Evolutionary conservation across 805 yeast genomes (phyloP).

Genomic region (Zygoascus tannicola): DNA sequence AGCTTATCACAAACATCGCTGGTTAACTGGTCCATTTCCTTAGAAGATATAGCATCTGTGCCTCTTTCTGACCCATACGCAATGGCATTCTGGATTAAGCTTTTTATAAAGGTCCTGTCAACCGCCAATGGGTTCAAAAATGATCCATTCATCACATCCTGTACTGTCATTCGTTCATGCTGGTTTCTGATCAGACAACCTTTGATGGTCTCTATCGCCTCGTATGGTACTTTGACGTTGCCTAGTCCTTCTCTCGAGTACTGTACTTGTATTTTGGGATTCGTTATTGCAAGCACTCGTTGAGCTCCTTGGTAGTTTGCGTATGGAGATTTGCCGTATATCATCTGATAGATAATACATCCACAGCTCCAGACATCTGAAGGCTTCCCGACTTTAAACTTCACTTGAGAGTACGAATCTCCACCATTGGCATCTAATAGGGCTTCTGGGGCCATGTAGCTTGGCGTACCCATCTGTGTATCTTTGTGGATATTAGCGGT

Average conservation of each 20-base stretch:
- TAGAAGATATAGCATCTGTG: conserved; percentile 34
- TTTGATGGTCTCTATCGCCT: conserved; percentile 61
- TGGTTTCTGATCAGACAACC: conserved; percentile 70
- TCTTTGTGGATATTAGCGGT: conserved; percentile 86
- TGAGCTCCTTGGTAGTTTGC: conserved; percentile 68
- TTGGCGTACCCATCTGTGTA: conserved; percentile 89
- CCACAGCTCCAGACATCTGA: conserved; percentile 99
- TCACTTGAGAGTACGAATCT: conserved; percentile 25
- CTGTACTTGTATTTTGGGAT: conserved; percentile 62
- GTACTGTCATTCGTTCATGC: conserved; percentile 50
- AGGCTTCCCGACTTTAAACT: conserved; percentile 78
- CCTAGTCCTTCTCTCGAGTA: conserved; percentile 59
- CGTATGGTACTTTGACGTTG: conserved; percentile 52
- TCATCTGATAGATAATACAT: conserved; percentile 89
- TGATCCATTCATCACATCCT: conserved; percentile 50
- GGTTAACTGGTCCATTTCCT: conserved; percentile 40
- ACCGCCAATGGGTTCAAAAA: conserved; percentile 72
- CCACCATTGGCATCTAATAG: conserved; percentile 46
- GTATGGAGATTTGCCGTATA: conserved; percentile 89
- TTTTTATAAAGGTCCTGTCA: conserved; percentile 54
- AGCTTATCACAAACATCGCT: conserved; percentile 53
- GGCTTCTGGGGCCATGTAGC: conserved; percentile 97
- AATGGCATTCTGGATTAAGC: conserved; percentile 68
- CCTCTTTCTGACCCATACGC: conserved; percentile 48
- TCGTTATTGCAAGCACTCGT: conserved; percentile 74